Base-by-base conservation (phyloP, 164 flowering plant genomes). In the Vitis labrusca region DNA sequence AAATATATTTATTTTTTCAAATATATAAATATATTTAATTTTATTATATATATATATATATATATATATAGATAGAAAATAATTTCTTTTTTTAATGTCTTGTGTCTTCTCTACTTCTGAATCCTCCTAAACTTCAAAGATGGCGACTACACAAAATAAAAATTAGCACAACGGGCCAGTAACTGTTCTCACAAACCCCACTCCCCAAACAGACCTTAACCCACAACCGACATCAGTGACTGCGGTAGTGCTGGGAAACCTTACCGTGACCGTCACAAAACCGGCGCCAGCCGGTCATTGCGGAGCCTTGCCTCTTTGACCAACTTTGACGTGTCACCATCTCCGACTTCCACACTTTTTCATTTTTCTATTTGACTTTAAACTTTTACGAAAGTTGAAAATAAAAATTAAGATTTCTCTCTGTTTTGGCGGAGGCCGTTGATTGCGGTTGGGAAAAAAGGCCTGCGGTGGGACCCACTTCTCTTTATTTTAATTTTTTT, bases 391-490 rank as follows among this genome's bases (percentile, higher is more conserved):
- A 57, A 59, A 68, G 13, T 14, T 1, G 12, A 27, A 62, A 67
- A 63, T 23, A 53, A 16, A 29, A 52, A 8, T 1, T 5, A 14
- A 7, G 17, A 54, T 30, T 63, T 5, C 14, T 69, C 66, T 67
- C 66, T 62, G 77, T 80, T 79, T 80, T 74, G 77, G 81, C 74
- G 71, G 65, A 63, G 72, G 74, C 91, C 87, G 92, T 86, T 88
- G 87, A 88, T 88, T 88, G 87, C 90, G 90, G 90, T 86, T 88
- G 79, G 75, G 79, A 82, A 80, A 73, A 79, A 82, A 80, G 79
- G 60, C 15, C 32, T 63, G 73, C 67, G 75, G 54, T 54, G 65
- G 82, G 73, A 30, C 69, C 74, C 67, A 19, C 44, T 37, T 37
- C 8, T 37, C 44, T 37, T 37, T 37, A 37, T 37, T 37, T 37